Percentiles rank a stretch among this genome's conserved stretches.
phyloP scores from a whole-genome alignment of 352 stramenopile species.

The Aphanomyces cochlioides region DNA sequence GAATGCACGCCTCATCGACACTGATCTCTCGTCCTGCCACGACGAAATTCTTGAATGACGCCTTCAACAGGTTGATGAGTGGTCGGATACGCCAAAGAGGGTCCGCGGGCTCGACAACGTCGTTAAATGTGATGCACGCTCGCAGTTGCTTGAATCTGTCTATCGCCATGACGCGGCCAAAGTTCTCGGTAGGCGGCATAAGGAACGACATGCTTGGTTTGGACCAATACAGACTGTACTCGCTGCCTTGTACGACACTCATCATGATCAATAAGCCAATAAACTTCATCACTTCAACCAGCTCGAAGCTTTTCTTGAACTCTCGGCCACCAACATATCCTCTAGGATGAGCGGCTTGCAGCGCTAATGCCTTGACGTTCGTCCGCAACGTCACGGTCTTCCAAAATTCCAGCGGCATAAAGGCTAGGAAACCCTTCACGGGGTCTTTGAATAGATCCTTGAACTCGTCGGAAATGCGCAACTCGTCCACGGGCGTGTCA shows the following conservation, averaged over 20 bases:
- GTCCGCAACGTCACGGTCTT: conserved; percentile 7
- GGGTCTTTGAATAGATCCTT: conserved; percentile 15
- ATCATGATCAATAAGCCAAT: conserved; percentile 4
- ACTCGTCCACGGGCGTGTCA: not conserved
- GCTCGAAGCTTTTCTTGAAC: conserved; percentile 3
- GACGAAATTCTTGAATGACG: not conserved
- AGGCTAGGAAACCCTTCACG: conserved; percentile 13
- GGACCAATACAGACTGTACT: too few relatives aligned
- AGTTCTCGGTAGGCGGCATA: too few relatives aligned
- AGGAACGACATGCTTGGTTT: too few relatives aligned
- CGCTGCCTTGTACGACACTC: not conserved
- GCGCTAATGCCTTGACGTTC: not conserved
- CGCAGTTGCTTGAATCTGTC: too few relatives aligned
- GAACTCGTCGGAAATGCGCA: conserved; percentile 8
- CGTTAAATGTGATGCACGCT: too few relatives aligned
- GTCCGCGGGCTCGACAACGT: too few relatives aligned
- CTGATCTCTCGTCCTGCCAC: not conserved
- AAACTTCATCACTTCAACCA: conserved; percentile 10
- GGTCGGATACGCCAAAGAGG: not conserved
- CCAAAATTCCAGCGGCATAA: conserved; percentile 10
- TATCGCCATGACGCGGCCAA: too few relatives aligned
- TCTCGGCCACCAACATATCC: not conserved
- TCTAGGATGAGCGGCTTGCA: not conserved
- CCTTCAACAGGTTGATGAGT: not conserved
- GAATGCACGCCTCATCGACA: not conserved